These are phyloP conservation scores for Coffea eugenioides DNA, from an alignment of 257 asterid species.

Conservation along the genomic window DNA sequence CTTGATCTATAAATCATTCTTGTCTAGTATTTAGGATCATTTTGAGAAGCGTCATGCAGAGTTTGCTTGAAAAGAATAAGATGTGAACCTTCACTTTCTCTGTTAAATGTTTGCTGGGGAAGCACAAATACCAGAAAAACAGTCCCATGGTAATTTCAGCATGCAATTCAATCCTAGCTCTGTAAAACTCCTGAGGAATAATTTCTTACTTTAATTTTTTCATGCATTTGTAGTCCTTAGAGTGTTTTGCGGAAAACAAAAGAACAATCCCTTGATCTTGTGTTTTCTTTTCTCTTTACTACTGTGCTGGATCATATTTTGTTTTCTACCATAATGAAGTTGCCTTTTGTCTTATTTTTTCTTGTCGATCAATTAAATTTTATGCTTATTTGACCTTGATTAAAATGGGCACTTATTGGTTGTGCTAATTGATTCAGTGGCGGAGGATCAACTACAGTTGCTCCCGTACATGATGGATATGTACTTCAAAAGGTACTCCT, in stretches of 20 bases:
- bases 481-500: conserved; percentile 88
- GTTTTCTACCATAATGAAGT: not conserved
- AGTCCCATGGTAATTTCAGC: not conserved
- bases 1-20: not conserved
- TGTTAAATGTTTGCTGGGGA: not conserved
- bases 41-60: not conserved
- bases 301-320: not conserved
- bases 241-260: not conserved
- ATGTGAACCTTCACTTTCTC: not conserved
- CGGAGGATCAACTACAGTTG: conserved; percentile 95
- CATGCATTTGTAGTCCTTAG: not conserved
- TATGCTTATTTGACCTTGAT: not conserved
- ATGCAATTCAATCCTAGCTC: not conserved
- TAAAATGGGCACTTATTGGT: conserved; percentile 13
- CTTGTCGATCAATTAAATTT: too few relatives aligned
- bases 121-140: not conserved
- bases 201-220: too few relatives aligned
- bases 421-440: conserved; percentile 59
- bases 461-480: conserved; percentile 98
- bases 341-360: too few relatives aligned
- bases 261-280: not conserved
- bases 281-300: not conserved
- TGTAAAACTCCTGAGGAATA: not conserved
- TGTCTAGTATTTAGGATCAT: not conserved
- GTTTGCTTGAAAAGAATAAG: too few relatives aligned